These are phyloP conservation scores for Daedaleopsis nitida DNA, from an alignment of 768 basidiomycete species.

Conservation along the genomic window DNA sequence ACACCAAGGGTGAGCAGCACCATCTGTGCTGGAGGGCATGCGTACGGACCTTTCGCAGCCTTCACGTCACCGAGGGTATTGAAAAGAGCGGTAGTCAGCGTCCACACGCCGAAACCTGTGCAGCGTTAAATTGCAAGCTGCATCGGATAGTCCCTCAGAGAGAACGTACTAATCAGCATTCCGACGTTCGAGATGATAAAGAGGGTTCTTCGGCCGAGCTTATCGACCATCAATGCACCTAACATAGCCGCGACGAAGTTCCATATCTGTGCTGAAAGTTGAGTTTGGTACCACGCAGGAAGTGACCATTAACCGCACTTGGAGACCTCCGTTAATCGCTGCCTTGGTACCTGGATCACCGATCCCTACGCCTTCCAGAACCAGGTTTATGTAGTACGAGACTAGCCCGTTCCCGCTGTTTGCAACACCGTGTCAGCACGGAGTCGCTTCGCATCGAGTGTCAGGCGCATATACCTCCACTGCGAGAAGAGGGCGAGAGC, in stretches of 20 bases:
- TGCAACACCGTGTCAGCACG: neutral
- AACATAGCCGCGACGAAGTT: constrained; percentile 61
- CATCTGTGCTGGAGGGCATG: neutral
- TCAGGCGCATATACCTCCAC: constrained; percentile 33
- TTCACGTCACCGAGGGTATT: constrained; percentile 28
- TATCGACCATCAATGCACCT: constrained; percentile 67
- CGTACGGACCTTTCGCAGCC: constrained; percentile 36
- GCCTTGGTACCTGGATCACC: constrained; percentile 53
- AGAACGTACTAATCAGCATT: constrained; percentile 51
- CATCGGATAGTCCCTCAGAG: neutral
- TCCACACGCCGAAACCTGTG: constrained; percentile 60
- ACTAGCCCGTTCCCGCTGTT: constrained; percentile 67
- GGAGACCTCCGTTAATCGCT: constrained; percentile 63
- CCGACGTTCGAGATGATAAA: constrained; percentile 68
- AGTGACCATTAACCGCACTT: constrained; percentile 36
- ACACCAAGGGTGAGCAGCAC: neutral
- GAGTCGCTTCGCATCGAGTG: neutral
- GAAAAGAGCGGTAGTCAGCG: constrained; percentile 46
- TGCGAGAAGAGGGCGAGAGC: constrained; percentile 58
- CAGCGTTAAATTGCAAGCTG: neutral
- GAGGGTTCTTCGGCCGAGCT: constrained; percentile 65
- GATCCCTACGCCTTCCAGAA: constrained; percentile 67
- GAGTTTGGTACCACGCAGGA: too few species aligned
- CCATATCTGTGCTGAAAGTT: constrained; percentile 44
- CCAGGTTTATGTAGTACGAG: constrained; percentile 72